Base-by-base conservation (phyloP, 1,284 basidiomycete species). In the Sparassis latifolia region DNA sequence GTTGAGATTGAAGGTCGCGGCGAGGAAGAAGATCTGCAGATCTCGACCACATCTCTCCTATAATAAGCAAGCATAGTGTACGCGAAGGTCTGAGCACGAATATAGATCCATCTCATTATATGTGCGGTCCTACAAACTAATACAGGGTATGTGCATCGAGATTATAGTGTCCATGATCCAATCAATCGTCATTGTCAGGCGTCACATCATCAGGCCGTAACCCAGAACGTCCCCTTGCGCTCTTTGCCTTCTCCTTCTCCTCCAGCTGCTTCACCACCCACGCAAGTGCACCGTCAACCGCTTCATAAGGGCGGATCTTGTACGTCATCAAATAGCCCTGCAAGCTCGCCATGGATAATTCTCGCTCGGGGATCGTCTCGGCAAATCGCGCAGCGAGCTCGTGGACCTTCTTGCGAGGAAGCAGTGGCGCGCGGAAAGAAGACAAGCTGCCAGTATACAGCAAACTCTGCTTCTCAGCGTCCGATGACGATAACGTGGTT, bases 261-360 rank as follows among this genome's bases (percentile, higher is more conserved):
- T 44, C 56, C 35, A 52, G 52, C 52, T 65, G 63, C 27, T 57
- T 50, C 46, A 56, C 53, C 2, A 66, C 62, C 68, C 67, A 69
- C 38, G 48, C 54, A 2, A 46, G 51, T 0, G 60, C 57, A 5
- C 57, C 52, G 20, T 69, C 61, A 3, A 82, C 75, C 2, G 87
- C 87, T 28, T 73, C 70, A 48, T 70, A 66, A 2, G 89, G 86
- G 1, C 74, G 66, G 9, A 69, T 72, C 64, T 89, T 91, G 69
- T 85, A 78, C 31, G 67, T 70, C 82, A 91, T 84, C 47, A 91
- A 63, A 62, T 82, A 87, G 2, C 84, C 87, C 61, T 90, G 89
- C 10, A 92, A 69, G 38, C 72, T 74, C 6, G 89, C 86, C 77
- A 89, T 86, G 12, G 86, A 84, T 42, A 86, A 70, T 58, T 75